Conservation (phyloP, 2,329 filamentous ascomycete genomes). For the Colletotrichum noveboracense region DNA sequence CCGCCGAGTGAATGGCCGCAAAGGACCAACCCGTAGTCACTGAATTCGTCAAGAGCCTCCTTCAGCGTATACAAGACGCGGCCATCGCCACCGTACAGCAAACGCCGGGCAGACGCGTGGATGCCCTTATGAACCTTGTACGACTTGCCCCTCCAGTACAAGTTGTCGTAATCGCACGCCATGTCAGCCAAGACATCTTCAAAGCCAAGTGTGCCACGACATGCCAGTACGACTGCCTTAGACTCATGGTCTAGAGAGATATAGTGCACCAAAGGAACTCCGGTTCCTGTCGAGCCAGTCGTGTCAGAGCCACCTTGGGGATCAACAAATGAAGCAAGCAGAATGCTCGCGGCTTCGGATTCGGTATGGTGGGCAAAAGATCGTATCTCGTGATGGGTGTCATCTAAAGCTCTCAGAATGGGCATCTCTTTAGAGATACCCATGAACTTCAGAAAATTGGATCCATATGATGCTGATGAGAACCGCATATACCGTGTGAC, state of each 20-base stretch:
- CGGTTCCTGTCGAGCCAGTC: conserved; percentile 67
- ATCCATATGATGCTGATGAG: conserved; percentile 70
- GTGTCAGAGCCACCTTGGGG: conserved; percentile 70
- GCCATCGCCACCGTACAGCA: conserved; percentile 71
- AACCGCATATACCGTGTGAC: conserved; percentile 71
- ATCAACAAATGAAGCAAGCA: conserved; percentile 75
- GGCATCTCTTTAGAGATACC: conserved; percentile 62
- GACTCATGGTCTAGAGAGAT: conserved; percentile 75
- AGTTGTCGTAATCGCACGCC: conserved; percentile 74
- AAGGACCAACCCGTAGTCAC: conserved; percentile 72
- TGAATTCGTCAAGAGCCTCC: conserved; percentile 68
- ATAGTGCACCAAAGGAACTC: conserved; percentile 75
- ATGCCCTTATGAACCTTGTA: conserved; percentile 80
- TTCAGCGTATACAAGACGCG: conserved; percentile 70
- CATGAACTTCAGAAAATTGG: conserved; percentile 66
- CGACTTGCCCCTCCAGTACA: conserved; percentile 65
- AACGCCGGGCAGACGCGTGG: conserved; percentile 71
- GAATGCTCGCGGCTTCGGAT: conserved; percentile 60
- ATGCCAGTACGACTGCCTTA: conserved; percentile 74
- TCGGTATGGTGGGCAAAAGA: conserved; percentile 69
- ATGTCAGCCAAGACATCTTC: conserved; percentile 77
- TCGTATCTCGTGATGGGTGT: conserved; percentile 64
- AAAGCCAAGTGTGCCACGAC: conserved; percentile 74
- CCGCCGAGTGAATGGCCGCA: conserved; percentile 75
- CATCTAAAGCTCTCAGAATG: conserved; percentile 42